These are phyloP conservation scores for Aegilops speltoides DNA, from an alignment of 176 grass and related monocot genomes.

Conservation along the genomic window DNA sequence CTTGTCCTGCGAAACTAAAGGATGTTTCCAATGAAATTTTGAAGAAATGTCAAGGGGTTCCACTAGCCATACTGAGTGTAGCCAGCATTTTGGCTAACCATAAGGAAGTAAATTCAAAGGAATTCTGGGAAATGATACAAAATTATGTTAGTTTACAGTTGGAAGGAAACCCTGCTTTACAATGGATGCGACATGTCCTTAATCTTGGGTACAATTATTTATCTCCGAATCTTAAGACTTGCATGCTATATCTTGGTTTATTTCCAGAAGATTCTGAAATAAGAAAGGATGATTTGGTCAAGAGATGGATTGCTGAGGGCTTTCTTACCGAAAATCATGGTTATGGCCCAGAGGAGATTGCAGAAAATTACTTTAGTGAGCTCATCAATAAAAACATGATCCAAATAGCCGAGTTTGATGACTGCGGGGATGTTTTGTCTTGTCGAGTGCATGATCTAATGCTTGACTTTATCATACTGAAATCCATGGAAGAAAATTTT, in stretches of 20 bases:
- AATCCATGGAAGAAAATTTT: constrained; percentile 20
- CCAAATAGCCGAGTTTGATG: neutral
- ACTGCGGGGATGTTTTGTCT: constrained; percentile 12
- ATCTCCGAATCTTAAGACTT: neutral
- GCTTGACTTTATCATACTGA: constrained; percentile 27
- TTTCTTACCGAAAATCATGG: too few relatives aligned
- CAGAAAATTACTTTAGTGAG: neutral
- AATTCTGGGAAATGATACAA: neutral
- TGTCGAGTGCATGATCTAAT: constrained; percentile 17
- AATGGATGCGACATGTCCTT: neutral
- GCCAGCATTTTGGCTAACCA: neutral
- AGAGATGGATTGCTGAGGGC: constrained; percentile 23
- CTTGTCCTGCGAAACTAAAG: too few relatives aligned
- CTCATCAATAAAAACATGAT: constrained; percentile 18
- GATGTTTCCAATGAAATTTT: neutral
- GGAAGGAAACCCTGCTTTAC: neutral
- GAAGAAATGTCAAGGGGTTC: constrained; percentile 24
- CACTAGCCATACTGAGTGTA: constrained; percentile 11
- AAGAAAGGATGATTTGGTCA: neutral
- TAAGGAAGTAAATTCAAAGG: neutral
- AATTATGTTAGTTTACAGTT: neutral
- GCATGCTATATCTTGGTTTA: constrained; percentile 4
- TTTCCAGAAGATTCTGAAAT: constrained; percentile 27
- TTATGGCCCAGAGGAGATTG: neutral
- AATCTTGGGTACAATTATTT: constrained; percentile 10